A percentile compares a stretch with the other conserved stretches of the same genome.
phyloP scores from a whole-genome alignment of 2,329 filamentous ascomycete genomes.

The Hymenoscyphus salicellus region DNA sequence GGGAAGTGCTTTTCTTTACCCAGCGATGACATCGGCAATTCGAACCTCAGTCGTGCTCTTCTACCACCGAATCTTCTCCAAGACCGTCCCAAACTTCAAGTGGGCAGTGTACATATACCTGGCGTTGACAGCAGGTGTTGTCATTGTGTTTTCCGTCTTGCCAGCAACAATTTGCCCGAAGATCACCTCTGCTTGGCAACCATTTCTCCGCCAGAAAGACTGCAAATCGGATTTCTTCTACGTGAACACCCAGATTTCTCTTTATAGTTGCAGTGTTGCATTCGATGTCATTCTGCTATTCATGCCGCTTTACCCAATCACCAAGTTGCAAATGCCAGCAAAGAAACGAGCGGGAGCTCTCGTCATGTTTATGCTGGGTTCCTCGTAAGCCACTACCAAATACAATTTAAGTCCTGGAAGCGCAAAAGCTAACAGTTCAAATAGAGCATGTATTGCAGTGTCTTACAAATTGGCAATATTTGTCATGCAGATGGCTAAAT shows the following conservation, averaged over 20 bases:
- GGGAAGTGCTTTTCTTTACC: constrained; percentile 4
- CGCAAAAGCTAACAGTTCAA: neutral
- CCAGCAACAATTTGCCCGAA: constrained; percentile 1
- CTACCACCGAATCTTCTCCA: constrained; percentile 5
- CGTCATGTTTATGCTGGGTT: constrained; percentile 6
- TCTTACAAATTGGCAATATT: constrained; percentile 2
- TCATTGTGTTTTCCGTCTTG: neutral
- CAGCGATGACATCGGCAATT: constrained; percentile 5
- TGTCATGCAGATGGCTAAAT: constrained; percentile 1
- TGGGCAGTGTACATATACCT: neutral
- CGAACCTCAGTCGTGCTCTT: constrained; percentile 6
- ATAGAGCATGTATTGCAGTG: constrained; percentile 6
- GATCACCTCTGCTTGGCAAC: neutral
- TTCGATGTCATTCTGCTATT: constrained; percentile 1
- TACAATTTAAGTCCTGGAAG: too few relatives aligned
- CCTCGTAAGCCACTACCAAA: constrained; percentile 1
- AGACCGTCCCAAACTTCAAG: constrained; percentile 3
- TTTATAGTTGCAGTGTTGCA: constrained; percentile 7
- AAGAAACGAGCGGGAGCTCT: neutral
- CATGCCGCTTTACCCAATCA: constrained; percentile 6
- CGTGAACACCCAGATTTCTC: neutral
- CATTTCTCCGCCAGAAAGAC: constrained; percentile 1
- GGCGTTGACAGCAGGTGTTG: neutral
- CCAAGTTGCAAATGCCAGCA: constrained; percentile 1
- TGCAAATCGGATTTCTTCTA: constrained; percentile 6